Base-by-base conservation (phyloP, 1,284 basidiomycete genomes). In the Inonotus obliquus region DNA sequence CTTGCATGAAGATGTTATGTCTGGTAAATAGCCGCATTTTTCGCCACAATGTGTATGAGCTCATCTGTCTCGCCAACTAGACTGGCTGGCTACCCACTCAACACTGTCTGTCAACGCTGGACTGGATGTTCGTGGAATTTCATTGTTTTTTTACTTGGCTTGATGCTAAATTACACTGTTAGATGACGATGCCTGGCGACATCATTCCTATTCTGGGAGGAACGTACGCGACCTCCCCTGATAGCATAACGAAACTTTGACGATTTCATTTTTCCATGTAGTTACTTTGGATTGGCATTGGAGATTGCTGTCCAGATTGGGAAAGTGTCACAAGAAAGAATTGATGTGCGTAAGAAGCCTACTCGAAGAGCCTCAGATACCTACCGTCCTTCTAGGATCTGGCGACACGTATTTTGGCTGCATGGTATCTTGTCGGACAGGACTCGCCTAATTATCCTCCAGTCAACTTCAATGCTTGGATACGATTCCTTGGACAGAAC, bases 151-250 rank as follows among this genome's bases (percentile, higher is more conserved):
- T 59, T n/a, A 10, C 19, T 14, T 29, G 44, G 17, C 7, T 41
- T n/a, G 17, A 27, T 44, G 21, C n/a, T 48, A 1, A 55, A 32
- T 32, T 29, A 39, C n/a, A 2, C 4, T 58, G 37, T 13, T 10
- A 74, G 71, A 72, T 73, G 74, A 81, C 83, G 9, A 88, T 89
- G 85, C 89, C 89, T 1, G 88, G 88, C 41, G 87, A 88, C 65
- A 78, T 79, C n/a, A 59, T 68, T 67, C 23, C 69, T 72, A n/a
- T 59, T 57, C 41, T 70, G 66, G 6, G 65, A 60, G 5, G 65
- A 19, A 48, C 49, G 54, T 59, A 48, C 21, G 41, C 38, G 32
- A 10, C 4, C 17, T 44, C 10, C 41, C 37, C 13, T 25, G 17
- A 13, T 38, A 41, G 23, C 23, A 17, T 55, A 4, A 29, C 7